phyloP scores from a whole-genome alignment of 2,329 filamentous ascomycete species.

The Claviceps capensis region DNA sequence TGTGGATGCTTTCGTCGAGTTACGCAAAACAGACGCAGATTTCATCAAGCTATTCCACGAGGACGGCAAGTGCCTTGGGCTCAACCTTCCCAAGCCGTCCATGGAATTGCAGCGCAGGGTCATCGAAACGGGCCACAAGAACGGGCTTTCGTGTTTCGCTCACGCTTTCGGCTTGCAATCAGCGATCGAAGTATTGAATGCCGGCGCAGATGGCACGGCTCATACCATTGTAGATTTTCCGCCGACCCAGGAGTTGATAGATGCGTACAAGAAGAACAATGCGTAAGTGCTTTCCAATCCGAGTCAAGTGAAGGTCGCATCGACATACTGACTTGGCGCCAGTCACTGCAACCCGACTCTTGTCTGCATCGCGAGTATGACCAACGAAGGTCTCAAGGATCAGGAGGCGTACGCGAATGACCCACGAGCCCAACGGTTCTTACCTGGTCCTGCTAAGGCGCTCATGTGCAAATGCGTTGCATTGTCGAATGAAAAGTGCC shows the following conservation, averaged over 20 bases:
- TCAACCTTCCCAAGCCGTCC: constrained; percentile 23
- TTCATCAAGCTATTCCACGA: constrained; percentile 41
- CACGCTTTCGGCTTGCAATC: constrained; percentile 14
- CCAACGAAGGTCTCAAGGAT: constrained; percentile 10
- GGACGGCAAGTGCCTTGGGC: constrained; percentile 25
- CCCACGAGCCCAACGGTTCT: constrained; percentile 3
- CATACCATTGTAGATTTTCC: constrained; percentile 18
- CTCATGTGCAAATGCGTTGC: constrained; percentile 6
- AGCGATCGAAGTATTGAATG: constrained; percentile 14
- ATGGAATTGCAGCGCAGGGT: constrained; percentile 30
- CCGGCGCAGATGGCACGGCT: constrained; percentile 17
- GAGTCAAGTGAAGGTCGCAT: neutral
- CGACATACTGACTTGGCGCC: neutral
- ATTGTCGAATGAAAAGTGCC: constrained; percentile 1
- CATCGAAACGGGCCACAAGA: constrained; percentile 21
- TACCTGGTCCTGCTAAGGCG: constrained; percentile 4
- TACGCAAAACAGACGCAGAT: constrained; percentile 26
- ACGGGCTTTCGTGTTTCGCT: constrained; percentile 14
- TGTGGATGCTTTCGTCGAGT: constrained; percentile 26
- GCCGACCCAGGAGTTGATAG: constrained; percentile 11
- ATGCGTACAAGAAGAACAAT: constrained; percentile 12
- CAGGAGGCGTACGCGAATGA: constrained; percentile 11
- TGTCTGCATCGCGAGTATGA: constrained; percentile 11
- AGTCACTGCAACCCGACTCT: constrained; percentile 13
- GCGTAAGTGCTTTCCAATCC: constrained; percentile 2